Evolutionary conservation across 768 basidiomycete species (phyloP), one percentile per base, ranked within the genome.

Genomic region (Clathrus columnatus): DNA sequence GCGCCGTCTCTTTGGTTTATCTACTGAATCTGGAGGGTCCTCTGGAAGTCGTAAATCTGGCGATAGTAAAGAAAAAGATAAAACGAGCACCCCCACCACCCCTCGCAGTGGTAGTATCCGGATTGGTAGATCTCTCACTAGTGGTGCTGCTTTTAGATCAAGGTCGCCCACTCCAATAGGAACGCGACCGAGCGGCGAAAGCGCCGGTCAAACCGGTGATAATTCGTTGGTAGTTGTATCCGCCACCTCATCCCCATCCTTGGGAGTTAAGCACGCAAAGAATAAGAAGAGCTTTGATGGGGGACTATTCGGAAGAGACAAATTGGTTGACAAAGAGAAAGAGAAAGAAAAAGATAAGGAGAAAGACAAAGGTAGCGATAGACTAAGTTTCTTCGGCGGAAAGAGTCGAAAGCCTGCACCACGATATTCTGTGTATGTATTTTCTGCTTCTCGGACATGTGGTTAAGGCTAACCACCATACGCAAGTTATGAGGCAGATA

Each of bases 341-440:
- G 30, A 32, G 30, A 32, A 32, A 16, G 30, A 32, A 16, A 32
- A 32, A 16, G 30, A 32, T 32, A 27, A 27, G 42, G 41, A 53
- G 18, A 45, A 20, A 14, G 53, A 28, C 5, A 54, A 27, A 6
- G 51, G 21, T 24, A 50, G 28, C 23, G 85, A 87, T 42, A 73
- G 88, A n/a, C 67, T 88, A 58, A 92, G 91, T 63, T 82, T 95
- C 62, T 95, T 96, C 63, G 88, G 87, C 14, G 80, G 82, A 26
- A 85, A 84, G 66, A 70, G 73, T 41, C 72, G 92, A 60, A 94
- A 96, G 66, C 92, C 92, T 0, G 77, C 91, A 0, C 91, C 90
- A 17, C 79, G 79, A 67, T 83, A 82, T 60, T 79, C 82, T 21
- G 62, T 72, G 85, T 85, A 64, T 62, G 84, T 74, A 48, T 18